Conservation (phyloP, 1,139 yeast genomes). For the Geotrichum fermentans region DNA sequence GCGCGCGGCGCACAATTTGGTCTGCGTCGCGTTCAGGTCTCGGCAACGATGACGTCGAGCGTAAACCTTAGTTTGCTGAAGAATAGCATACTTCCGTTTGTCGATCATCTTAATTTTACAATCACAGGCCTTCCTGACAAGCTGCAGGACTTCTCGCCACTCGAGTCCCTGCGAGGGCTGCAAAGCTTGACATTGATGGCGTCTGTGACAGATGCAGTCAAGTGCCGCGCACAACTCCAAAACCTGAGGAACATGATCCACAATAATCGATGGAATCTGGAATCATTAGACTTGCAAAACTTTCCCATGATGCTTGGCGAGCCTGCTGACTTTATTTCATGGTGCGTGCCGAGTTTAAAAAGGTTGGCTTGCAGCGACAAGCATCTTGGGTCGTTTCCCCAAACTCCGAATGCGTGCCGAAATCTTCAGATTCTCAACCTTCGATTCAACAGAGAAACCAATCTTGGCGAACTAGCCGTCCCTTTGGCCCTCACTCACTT, state of each 20-base stretch:
- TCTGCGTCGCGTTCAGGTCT: background rate
- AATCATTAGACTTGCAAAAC: background rate
- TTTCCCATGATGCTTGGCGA: background rate
- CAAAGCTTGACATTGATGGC: background rate
- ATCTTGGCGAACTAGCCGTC: background rate
- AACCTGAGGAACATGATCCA: constrained; percentile 1
- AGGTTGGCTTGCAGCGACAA: constrained; percentile 4
- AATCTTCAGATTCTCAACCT: background rate
- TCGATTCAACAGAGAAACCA: background rate
- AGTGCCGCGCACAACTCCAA: background rate
- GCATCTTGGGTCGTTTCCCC: constrained; percentile 5
- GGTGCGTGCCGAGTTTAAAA: background rate
- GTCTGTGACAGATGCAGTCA: background rate
- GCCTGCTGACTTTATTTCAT: background rate
- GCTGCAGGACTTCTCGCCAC: background rate
- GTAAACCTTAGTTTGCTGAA: background rate
- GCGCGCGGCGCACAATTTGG: too few species aligned
- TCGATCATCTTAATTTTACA: constrained; percentile 1
- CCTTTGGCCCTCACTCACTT: background rate
- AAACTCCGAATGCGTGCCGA: background rate
- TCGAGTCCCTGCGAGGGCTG: background rate
- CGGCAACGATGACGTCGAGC: constrained; percentile 6
- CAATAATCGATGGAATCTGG: background rate
- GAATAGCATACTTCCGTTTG: background rate
- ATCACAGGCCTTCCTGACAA: background rate